Conservation (phyloP, 176 grass and related monocot genomes). For the Triticum timopheevii region DNA sequence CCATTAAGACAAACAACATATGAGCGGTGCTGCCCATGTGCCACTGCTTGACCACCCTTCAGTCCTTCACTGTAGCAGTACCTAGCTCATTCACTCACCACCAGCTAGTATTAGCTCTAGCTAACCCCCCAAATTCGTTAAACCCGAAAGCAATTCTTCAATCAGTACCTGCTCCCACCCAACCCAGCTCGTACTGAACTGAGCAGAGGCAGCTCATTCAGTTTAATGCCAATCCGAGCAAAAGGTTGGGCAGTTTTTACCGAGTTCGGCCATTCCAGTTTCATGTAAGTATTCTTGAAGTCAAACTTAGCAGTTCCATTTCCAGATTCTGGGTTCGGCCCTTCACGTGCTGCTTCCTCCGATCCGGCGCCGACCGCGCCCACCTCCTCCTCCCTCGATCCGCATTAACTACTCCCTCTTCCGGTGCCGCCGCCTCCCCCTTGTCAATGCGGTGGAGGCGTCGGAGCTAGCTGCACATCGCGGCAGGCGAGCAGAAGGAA, state of each 20-base stretch:
- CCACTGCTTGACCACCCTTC: background rate
- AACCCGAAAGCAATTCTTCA: background rate
- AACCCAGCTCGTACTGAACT: background rate
- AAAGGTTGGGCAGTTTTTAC: background rate
- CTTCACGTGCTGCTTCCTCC: conserved; percentile 25
- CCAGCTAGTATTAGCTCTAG: background rate
- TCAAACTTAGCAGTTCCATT: background rate
- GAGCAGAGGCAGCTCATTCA: background rate
- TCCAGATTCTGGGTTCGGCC: background rate
- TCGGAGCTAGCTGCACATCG: background rate
- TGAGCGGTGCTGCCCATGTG: background rate
- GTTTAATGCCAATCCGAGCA: background rate
- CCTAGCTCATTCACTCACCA: background rate
- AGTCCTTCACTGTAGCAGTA: background rate
- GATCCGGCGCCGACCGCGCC: conserved; percentile 35
- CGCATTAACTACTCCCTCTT: conserved; percentile 22
- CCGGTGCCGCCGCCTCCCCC: background rate
- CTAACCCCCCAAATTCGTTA: background rate
- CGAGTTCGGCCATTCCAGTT: background rate
- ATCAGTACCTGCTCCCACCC: background rate
- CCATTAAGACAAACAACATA: background rate
- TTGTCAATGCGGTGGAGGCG: conserved; percentile 15
- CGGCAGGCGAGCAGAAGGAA: background rate
- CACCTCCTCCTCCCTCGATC: conserved; percentile 21
- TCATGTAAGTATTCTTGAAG: background rate